phyloP scores from a whole-genome alignment of 2,329 filamentous ascomycete species.

The Curvularia hawaiiensis region DNA sequence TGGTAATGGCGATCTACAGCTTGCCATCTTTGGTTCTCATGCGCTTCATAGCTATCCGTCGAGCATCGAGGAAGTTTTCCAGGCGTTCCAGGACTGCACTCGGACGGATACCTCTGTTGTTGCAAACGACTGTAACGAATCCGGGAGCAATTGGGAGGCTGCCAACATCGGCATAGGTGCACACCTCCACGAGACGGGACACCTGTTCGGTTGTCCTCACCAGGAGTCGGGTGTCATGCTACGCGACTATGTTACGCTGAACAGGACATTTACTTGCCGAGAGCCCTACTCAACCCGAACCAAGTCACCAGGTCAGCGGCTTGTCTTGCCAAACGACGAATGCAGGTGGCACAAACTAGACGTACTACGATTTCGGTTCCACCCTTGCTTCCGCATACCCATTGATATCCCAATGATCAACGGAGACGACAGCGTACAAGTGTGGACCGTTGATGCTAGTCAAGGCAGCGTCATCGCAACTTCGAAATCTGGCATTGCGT shows the following conservation, averaged over 20 bases:
- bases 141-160: conserved; percentile 93
- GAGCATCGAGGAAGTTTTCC: conserved; percentile 85
- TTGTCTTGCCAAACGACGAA: conserved; percentile 78
- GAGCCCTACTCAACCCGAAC: conserved; percentile 89
- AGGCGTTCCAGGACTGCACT: conserved; percentile 89
- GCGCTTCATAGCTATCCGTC: conserved; percentile 89
- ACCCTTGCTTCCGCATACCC: conserved; percentile 86
- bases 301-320: conserved; percentile 75
- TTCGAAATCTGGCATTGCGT: conserved; percentile 80
- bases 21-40: conserved; percentile 93
- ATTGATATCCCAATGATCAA: conserved; percentile 65
- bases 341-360: conserved; percentile 92
- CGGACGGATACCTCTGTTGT: conserved; percentile 80
- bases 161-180: conserved; percentile 93
- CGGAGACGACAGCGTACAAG: conserved; percentile 78
- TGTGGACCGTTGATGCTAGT: conserved; percentile 81
- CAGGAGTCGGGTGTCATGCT: conserved; percentile 93
- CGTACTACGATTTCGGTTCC: conserved; percentile 83
- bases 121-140: conserved; percentile 84
- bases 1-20: conserved; percentile 71
- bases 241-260: conserved; percentile 82
- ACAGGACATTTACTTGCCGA: conserved; percentile 78
- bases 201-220: conserved; percentile 87
- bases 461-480: conserved; percentile 80
- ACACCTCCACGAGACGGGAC: conserved; percentile 88